These are phyloP conservation scores for Mycena kentingensis DNA, from an alignment of 768 basidiomycete genomes.

Conservation along the genomic window DNA sequence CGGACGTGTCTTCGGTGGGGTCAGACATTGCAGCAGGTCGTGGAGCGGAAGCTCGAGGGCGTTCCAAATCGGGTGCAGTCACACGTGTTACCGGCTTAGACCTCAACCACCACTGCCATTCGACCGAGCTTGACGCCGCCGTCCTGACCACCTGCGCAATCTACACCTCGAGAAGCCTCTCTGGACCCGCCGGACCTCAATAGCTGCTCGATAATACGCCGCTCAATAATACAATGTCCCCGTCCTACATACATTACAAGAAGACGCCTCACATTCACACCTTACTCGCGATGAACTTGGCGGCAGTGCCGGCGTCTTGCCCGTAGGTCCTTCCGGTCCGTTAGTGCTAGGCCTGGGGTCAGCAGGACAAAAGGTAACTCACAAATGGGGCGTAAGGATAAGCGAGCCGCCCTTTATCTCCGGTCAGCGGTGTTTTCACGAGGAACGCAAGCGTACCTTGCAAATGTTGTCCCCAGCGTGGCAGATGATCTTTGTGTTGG, in stretches of 20 bases:
- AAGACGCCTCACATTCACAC: not conserved
- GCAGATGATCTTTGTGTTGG: conserved; percentile 17
- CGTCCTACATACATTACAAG: not conserved
- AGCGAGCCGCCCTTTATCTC: not conserved
- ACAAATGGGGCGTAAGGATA: conserved; percentile 20
- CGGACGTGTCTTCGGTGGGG: conserved; percentile 32
- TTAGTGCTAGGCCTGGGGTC: not conserved
- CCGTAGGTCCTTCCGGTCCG: conserved; percentile 14
- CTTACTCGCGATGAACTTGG: conserved; percentile 18
- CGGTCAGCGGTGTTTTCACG: not conserved
- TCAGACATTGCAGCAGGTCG: conserved; percentile 22
- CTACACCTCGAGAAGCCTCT: too few species aligned
- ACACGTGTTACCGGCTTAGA: too few species aligned
- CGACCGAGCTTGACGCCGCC: not conserved
- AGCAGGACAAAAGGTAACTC: not conserved
- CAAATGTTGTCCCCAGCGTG: conserved; percentile 17
- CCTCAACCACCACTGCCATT: too few species aligned
- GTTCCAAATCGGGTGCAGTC: not conserved
- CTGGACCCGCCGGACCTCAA: too few species aligned
- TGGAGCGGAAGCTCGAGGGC: conserved; percentile 1
- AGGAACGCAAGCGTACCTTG: not conserved
- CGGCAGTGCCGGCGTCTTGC: conserved; percentile 10
- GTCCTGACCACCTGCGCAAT: not conserved
- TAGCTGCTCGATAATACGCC: too few species aligned
- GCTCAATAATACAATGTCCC: too few species aligned